Evolutionary conservation across 2,329 filamentous ascomycete species (phyloP).

Genomic region (Neospermospora avenae): DNA sequence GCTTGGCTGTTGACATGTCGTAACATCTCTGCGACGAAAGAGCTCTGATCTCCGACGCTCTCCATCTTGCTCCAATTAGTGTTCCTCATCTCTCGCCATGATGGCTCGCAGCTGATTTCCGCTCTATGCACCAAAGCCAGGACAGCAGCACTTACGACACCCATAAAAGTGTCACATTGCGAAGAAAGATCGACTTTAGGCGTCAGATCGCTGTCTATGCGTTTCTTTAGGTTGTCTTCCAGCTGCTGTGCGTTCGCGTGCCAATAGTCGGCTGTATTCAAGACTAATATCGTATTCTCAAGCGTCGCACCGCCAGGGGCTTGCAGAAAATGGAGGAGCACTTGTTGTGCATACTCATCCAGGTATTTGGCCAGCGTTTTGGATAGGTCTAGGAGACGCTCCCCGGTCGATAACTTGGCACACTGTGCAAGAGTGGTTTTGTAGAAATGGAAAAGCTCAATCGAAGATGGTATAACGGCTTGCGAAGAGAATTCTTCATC

Average conservation of each 20-base stretch:
- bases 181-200: slow-evolving; percentile 82
- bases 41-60: slow-evolving; percentile 87
- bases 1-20: slow-evolving; percentile 68
- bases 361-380: slow-evolving; percentile 87
- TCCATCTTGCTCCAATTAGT: slow-evolving; percentile 95
- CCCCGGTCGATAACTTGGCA: slow-evolving; percentile 91
- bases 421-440: slow-evolving; percentile 90
- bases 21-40: slow-evolving; percentile 82
- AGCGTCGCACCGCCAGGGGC: slow-evolving; percentile 48
- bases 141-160: slow-evolving; percentile 85
- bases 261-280: slow-evolving; percentile 98
- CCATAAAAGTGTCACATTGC: slow-evolving; percentile 92
- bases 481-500: slow-evolving; percentile 93
- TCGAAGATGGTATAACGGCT: slow-evolving; percentile 87
- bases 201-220: slow-evolving; percentile 77
- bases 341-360: slow-evolving; percentile 92
- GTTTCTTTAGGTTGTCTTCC: slow-evolving; percentile 89
- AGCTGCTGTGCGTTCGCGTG: slow-evolving; percentile 89
- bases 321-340: slow-evolving; percentile 70
- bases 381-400: slow-evolving; percentile 78
- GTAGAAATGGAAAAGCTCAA: slow-evolving; percentile 97
- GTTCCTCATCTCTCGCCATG: slow-evolving; percentile 97
- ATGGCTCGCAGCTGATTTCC: slow-evolving; percentile 76
- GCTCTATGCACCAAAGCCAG: slow-evolving; percentile 80
- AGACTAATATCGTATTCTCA: slow-evolving; percentile 77